These are phyloP conservation scores for Auriscalpium vulgare DNA, from an alignment of 768 basidiomycete genomes.

Conservation along the genomic window DNA sequence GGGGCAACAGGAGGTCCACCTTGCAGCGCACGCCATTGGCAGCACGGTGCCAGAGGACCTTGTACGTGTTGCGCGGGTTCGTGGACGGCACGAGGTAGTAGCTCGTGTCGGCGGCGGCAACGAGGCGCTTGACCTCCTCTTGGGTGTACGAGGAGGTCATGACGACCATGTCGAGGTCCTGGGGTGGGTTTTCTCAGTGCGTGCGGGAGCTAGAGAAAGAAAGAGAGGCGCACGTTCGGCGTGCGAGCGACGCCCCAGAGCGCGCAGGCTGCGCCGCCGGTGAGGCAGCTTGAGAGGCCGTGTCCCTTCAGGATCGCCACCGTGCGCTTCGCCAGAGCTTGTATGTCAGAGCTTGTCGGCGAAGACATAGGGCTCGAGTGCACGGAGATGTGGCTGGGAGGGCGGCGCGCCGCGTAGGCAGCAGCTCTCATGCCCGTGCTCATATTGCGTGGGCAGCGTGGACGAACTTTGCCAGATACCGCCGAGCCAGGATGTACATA, in stretches of 20 bases:
- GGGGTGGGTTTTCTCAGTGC: constrained; percentile 12
- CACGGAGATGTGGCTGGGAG: too few relatives aligned
- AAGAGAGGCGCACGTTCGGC: constrained; percentile 14
- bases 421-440: too few relatives aligned
- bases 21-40: constrained; percentile 17
- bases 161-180: constrained; percentile 44
- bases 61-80: constrained; percentile 32
- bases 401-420: too few relatives aligned
- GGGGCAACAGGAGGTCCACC: constrained; percentile 26
- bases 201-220: background rate
- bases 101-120: constrained; percentile 22
- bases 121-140: constrained; percentile 33
- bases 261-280: constrained; percentile 17
- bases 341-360: constrained; percentile 4
- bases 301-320: constrained; percentile 4
- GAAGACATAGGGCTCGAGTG: too few relatives aligned
- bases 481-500: too few relatives aligned
- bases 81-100: constrained; percentile 33
- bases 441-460: too few relatives aligned
- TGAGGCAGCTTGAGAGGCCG: constrained; percentile 16
- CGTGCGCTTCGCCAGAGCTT: constrained; percentile 9
- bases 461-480: too few relatives aligned
- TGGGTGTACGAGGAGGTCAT: constrained; percentile 24
- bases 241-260: constrained; percentile 16
- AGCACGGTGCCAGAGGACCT: constrained; percentile 33